Percentiles rank a stretch among this genome's conserved stretches.
Conservation (phyloP, 108 stramenopile species). For the Thalassiosira profunda region DNA sequence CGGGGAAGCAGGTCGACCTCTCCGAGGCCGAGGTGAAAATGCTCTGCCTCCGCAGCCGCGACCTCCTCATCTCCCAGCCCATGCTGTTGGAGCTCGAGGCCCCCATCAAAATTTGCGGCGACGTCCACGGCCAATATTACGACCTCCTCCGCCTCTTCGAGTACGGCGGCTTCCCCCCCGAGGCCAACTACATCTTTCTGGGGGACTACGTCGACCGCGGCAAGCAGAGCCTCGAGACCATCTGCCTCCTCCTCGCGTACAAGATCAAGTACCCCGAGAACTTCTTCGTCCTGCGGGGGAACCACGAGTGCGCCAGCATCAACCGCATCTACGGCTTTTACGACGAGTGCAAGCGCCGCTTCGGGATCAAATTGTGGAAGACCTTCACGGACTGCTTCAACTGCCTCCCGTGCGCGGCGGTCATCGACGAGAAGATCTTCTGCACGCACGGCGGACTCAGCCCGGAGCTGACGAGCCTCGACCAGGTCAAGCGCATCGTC, state of each 20-base stretch:
- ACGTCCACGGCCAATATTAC: slow-evolving; percentile 97
- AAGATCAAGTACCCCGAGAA: slow-evolving; percentile 99
- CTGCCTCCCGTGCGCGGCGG: slow-evolving; percentile 99
- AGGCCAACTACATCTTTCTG: slow-evolving; percentile 97
- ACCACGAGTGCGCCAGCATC: slow-evolving; percentile 99
- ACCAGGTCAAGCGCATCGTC: slow-evolving; percentile 97
- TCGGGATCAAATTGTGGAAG: slow-evolving; percentile 99
- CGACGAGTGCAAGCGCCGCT: slow-evolving; percentile 98
- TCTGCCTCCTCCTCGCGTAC: slow-evolving; percentile 97
- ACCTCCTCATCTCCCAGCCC: slow-evolving; percentile 96
- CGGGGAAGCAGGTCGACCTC: slow-evolving; percentile 91
- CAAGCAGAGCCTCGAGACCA: slow-evolving; percentile 98
- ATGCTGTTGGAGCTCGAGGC: slow-evolving; percentile 99
- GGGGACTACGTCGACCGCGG: slow-evolving; percentile 99
- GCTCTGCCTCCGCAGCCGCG: slow-evolving; percentile 92
- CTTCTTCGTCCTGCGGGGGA: slow-evolving; percentile 99
- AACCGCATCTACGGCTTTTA: slow-evolving; percentile 99
- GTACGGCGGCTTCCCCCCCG: slow-evolving; percentile 98
- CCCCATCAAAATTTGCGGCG: slow-evolving; percentile 99
- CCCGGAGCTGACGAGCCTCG: slow-evolving; percentile 96
- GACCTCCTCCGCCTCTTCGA: slow-evolving; percentile 98
- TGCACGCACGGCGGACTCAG: slow-evolving; percentile 99
- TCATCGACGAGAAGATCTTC: slow-evolving; percentile 99
- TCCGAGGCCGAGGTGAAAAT: slow-evolving; percentile 94
- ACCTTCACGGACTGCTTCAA: slow-evolving; percentile 99